phyloP scores from a whole-genome alignment of 2,329 filamentous ascomycete species.

The Fusarium sp. region DNA sequence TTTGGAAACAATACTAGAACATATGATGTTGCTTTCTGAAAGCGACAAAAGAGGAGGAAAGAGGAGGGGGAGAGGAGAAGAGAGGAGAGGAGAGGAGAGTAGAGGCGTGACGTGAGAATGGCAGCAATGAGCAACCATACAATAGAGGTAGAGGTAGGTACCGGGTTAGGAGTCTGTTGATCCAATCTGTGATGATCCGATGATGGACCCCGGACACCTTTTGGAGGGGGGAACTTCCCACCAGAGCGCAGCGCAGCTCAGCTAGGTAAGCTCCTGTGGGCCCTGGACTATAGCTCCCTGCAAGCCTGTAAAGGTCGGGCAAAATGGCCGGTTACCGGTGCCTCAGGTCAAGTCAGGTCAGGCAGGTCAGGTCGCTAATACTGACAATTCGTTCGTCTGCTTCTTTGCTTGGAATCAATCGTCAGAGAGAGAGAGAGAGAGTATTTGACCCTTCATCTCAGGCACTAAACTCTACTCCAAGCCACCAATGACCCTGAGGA shows the following conservation, averaged over 20 bases:
- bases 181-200: constrained; percentile 47
- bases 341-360: no score
- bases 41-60: constrained; percentile 1
- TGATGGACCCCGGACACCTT: constrained; percentile 28
- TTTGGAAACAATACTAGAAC: constrained; percentile 9
- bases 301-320: neutral
- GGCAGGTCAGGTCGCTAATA: no score
- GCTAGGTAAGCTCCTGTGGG: constrained; percentile 41
- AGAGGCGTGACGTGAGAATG: constrained; percentile 31
- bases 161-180: constrained; percentile 25
- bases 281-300: constrained; percentile 20
- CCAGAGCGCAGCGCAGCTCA: neutral
- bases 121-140: constrained; percentile 9
- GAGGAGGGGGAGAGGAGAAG: neutral
- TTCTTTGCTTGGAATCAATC: neutral
- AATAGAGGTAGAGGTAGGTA: neutral
- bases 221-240: constrained; percentile 37
- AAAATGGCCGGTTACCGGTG: no score
- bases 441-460: constrained; percentile 15
- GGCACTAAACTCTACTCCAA: constrained; percentile 41
- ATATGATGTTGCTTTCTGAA: neutral
- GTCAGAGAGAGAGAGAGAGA: neutral
- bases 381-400: no score
- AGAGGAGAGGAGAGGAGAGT: constrained; percentile 15
- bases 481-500: constrained; percentile 36